phyloP scores from a whole-genome alignment of 73 alveolate genomes.

The Paramecium sonneborni region DNA sequence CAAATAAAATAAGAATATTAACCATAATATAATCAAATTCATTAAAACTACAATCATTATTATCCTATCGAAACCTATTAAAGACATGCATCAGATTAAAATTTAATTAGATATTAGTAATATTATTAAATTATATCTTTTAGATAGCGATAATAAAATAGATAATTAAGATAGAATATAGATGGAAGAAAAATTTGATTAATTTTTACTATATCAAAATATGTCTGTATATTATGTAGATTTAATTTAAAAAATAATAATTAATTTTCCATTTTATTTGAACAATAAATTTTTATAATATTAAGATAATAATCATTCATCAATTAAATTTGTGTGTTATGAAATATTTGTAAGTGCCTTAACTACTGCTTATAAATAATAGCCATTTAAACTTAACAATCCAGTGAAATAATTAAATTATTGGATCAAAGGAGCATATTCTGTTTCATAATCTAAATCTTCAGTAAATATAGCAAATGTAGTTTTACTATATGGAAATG shows the following conservation, averaged over 20 bases:
- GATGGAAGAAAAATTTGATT: background rate
- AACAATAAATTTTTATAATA: too few relatives aligned
- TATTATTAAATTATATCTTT: background rate
- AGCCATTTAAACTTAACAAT: background rate
- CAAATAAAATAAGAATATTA: background rate
- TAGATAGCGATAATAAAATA: background rate
- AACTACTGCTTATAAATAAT: background rate
- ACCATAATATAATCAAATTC: background rate
- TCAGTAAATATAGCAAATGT: slow-evolving; percentile 5
- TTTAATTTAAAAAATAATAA: too few relatives aligned
- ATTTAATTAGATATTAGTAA: slow-evolving; percentile 12
- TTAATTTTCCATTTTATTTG: too few relatives aligned
- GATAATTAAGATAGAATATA: background rate
- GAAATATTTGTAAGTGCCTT: background rate
- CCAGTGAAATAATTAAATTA: background rate
- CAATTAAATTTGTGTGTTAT: background rate
- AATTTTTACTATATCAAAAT: background rate
- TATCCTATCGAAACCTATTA: slow-evolving; percentile 36
- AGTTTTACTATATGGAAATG: background rate
- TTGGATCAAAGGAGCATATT: background rate
- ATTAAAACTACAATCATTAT: slow-evolving; percentile 13
- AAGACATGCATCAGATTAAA: slow-evolving; percentile 41
- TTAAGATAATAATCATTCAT: background rate
- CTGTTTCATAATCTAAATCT: background rate
- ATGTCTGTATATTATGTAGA: too few relatives aligned